Base-by-base conservation (phyloP, 2,329 filamentous ascomycete species). In the Exophiala viscosa region DNA sequence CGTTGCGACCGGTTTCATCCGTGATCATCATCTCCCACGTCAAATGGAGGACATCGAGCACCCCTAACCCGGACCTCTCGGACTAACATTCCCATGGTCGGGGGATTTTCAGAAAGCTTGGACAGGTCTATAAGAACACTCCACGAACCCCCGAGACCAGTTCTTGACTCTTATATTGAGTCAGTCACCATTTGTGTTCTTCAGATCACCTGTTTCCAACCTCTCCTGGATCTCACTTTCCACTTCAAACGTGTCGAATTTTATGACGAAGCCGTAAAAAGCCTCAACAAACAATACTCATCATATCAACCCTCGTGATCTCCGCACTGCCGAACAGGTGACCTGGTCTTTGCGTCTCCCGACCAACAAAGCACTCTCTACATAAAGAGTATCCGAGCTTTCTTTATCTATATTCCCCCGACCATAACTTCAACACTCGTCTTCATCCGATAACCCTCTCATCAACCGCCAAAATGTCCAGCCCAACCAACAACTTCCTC, bases 401-500 rank as follows among this genome's bases (percentile, higher is more conserved):
- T 35, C 28, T 48, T 46, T 52, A 15, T 48, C 40, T 41, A 17
- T 10, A 32, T 31, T 18, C 36, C 42, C 44, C 14, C 40, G 40
- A 42, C 15, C 10, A 18, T 17, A 14, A 42, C 20, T 2, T 20
- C 38, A 15, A 31, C 23, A 28, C 31, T 17, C 23, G 20, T n/a
- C 14, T 33, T 34, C 8, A 33, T 31, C 33, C 42, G 15, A 11
- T 32, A 45, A 9, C 43, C 10, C 28, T 15, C 18, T 28, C n/a
- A 38, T 14, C 46, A 50, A 15, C 15, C n/a, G 32, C 14, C 48
- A 60, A 48, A 28, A 60, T 59, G 55, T 51, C 58, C 13, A 45
- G 50, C 49, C 38, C 53, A 36, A 48, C 48, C 42, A 50, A 58
- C 49, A 58, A 48, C 49, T 60, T 57, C 50, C 54, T 60, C 32